A percentile compares a stretch with the other conserved stretches of the same genome.
Conservation (phyloP, 2,329 filamentous ascomycete genomes). For the Metarhizium guizhouense region DNA sequence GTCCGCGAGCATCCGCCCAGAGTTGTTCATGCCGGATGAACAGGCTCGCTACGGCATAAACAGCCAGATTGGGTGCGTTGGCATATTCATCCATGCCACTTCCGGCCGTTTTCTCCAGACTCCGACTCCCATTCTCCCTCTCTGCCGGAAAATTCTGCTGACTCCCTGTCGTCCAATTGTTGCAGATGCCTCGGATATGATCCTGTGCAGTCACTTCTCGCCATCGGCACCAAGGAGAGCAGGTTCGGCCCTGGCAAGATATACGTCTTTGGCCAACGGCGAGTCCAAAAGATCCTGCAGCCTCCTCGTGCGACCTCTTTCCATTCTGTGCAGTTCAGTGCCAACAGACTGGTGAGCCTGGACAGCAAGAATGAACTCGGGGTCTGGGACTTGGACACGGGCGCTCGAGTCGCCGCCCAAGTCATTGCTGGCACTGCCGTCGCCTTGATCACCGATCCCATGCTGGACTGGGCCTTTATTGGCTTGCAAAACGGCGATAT, state of each 20-base stretch:
- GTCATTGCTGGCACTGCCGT: constrained; percentile 70
- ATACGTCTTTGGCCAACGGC: constrained; percentile 76
- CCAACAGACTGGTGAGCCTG: constrained; percentile 74
- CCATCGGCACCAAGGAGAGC: constrained; percentile 82
- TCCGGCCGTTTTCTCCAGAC: not conserved
- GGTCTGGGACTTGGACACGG: constrained; percentile 71
- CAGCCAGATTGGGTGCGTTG: constrained; percentile 54
- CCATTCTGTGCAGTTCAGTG: constrained; percentile 72
- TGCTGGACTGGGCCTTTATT: constrained; percentile 87
- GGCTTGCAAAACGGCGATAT: constrained; percentile 78
- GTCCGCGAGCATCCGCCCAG: constrained; percentile 68
- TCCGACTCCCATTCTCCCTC: constrained; percentile 1
- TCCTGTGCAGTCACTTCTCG: constrained; percentile 85
- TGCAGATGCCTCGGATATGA: constrained; percentile 76
- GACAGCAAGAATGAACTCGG: constrained; percentile 80
- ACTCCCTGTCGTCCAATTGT: constrained; percentile 2
- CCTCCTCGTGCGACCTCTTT: constrained; percentile 67
- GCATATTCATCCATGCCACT: constrained; percentile 6
- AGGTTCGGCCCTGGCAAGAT: constrained; percentile 80
- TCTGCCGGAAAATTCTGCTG: not conserved
- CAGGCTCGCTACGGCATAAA: constrained; percentile 76
- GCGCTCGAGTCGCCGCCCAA: constrained; percentile 57
- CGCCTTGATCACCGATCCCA: constrained; percentile 72
- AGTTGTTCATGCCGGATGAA: constrained; percentile 76
- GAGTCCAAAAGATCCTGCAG: constrained; percentile 67